These are phyloP conservation scores for Penicillium sp. DNA, from an alignment of 2,329 filamentous ascomycete species.

Conservation along the genomic window DNA sequence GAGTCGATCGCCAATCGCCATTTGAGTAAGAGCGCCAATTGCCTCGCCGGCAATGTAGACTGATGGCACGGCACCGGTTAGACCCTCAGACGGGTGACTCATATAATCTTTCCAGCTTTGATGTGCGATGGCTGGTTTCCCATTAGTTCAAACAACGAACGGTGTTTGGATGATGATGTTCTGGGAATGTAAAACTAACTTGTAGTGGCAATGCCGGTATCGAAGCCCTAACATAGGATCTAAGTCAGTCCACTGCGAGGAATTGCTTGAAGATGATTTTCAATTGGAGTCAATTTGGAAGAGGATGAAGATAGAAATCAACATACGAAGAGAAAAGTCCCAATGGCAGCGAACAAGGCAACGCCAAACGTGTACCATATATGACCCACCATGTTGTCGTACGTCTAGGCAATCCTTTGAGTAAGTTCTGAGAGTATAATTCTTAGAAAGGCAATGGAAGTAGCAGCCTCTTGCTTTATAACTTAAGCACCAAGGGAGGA, in stretches of 20 bases:
- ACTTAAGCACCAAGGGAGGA: too few species aligned
- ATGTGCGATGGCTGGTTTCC: constrained; percentile 51
- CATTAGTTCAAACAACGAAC: background rate
- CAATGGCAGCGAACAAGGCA: constrained; percentile 56
- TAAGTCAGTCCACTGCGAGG: background rate
- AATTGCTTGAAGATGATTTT: background rate
- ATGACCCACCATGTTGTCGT: constrained; percentile 4
- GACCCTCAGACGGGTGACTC: constrained; percentile 50
- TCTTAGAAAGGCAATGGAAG: too few species aligned
- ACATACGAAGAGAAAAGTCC: constrained; percentile 56
- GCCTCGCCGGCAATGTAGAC: constrained; percentile 60
- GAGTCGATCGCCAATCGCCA: constrained; percentile 50
- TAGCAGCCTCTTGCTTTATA: too few species aligned
- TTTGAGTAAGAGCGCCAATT: constrained; percentile 52
- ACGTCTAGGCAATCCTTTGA: too few species aligned
- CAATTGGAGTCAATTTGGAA: background rate
- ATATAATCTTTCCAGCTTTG: constrained; percentile 59
- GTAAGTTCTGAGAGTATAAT: too few species aligned
- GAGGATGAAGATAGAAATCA: too few species aligned
- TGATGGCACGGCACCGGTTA: constrained; percentile 55
- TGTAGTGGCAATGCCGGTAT: constrained; percentile 59
- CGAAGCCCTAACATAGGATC: constrained; percentile 46
- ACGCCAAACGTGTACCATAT: constrained; percentile 48
- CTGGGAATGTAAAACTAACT: constrained; percentile 34
- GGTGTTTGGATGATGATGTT: too few species aligned